These are phyloP conservation scores for Fraxinus nigra DNA, from an alignment of 305 asterid genomes.

Conservation along the genomic window DNA sequence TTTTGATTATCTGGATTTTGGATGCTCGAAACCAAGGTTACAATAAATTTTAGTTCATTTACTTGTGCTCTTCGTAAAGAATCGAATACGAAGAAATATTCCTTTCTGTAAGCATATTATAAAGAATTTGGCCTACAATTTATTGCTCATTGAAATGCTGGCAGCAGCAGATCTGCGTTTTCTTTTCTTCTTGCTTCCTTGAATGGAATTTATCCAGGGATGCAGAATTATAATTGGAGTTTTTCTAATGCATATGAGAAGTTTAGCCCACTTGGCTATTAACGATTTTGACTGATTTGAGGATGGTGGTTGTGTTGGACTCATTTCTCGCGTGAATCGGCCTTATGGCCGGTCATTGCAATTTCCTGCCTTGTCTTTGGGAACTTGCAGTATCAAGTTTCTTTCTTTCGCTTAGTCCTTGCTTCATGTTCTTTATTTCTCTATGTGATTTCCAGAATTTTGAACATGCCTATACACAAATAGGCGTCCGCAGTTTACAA, in stretches of 20 bases:
- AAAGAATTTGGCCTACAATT: background rate
- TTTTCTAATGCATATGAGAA: background rate
- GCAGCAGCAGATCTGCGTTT: background rate
- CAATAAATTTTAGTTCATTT: background rate
- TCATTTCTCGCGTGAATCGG: background rate
- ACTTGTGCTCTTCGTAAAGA: background rate
- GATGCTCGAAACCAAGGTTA: background rate
- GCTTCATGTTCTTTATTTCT: background rate
- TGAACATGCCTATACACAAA: background rate
- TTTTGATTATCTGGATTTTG: background rate
- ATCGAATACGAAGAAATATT: background rate
- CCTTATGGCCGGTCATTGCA: background rate
- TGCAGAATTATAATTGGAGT: background rate
- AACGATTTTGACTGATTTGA: background rate
- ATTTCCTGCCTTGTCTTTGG: background rate
- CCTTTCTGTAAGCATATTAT: background rate
- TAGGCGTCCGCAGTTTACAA: background rate
- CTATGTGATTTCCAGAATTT: background rate
- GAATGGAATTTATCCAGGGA: background rate
- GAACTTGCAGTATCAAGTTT: background rate
- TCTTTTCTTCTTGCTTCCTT: background rate
- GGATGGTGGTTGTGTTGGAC: background rate
- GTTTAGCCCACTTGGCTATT: background rate
- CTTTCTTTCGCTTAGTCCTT: background rate
- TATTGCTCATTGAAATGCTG: background rate